phyloP scores from a whole-genome alignment of 331 rosid species.

The Stylosanthes scabra region DNA sequence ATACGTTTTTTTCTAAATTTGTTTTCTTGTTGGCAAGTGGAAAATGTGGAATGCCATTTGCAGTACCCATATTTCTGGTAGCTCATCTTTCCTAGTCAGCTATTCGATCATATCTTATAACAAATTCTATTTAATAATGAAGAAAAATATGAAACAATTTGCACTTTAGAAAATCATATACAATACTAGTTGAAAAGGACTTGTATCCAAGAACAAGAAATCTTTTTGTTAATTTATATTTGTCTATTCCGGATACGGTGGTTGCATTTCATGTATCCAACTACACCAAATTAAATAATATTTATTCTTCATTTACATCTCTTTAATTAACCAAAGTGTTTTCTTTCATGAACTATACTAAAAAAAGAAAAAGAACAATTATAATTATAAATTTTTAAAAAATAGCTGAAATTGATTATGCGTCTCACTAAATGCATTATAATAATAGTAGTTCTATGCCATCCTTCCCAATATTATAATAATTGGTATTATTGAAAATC shows the following conservation, averaged over 20 bases:
- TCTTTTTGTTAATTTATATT: slow-evolving; percentile 12
- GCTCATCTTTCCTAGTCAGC: slow-evolving; percentile 34
- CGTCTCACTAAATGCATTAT: too few species aligned
- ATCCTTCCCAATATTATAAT: background rate
- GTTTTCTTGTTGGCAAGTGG: background rate
- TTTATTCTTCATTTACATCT: background rate
- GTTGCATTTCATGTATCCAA: background rate
- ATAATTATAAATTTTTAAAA: too few species aligned
- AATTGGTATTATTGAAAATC: background rate
- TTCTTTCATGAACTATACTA: too few species aligned
- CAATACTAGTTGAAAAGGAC: slow-evolving; percentile 35
- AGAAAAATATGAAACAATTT: slow-evolving; percentile 32
- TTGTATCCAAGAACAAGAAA: slow-evolving; percentile 18
- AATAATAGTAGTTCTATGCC: too few species aligned
- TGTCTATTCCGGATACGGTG: background rate
- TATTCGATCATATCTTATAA: slow-evolving; percentile 9
- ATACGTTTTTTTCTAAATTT: background rate
- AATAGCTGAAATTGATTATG: too few species aligned
- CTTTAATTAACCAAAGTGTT: too few species aligned
- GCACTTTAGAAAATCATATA: slow-evolving; percentile 14
- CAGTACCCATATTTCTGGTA: background rate
- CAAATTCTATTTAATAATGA: background rate
- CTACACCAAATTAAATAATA: background rate
- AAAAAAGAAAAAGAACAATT: too few species aligned
- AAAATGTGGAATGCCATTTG: background rate